These are phyloP conservation scores for Phialophora verrucosa DNA, from an alignment of 2,329 filamentous ascomycete species.

Conservation along the genomic window DNA sequence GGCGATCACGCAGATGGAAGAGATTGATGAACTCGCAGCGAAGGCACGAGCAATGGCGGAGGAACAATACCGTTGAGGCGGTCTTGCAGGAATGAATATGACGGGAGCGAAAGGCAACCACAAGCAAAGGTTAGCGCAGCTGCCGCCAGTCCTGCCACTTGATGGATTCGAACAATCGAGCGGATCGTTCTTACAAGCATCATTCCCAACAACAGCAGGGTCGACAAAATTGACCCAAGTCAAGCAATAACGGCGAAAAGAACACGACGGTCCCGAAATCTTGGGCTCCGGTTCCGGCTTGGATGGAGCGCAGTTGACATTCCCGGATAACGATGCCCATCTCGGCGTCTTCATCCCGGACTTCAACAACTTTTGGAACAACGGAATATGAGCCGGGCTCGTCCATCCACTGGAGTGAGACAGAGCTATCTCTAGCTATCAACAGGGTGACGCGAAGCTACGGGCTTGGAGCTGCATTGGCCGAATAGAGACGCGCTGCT, in stretches of 20 bases:
- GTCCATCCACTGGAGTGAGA: background rate
- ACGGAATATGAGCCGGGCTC: background rate
- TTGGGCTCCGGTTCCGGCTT: no score
- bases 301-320: no score
- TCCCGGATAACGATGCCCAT: background rate
- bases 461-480: background rate
- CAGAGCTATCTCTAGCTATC: background rate
- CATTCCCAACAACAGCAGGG: background rate
- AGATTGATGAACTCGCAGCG: background rate
- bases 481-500: no score
- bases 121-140: background rate
- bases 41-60: background rate
- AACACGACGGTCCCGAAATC: background rate
- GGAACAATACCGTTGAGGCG: background rate
- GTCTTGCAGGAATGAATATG: background rate
- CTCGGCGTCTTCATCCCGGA: background rate
- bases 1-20: background rate
- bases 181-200: background rate
- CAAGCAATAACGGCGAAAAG: background rate
- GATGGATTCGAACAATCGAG: background rate
- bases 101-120: background rate
- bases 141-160: background rate
- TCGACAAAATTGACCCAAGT: background rate
- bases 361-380: background rate
- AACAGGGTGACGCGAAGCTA: background rate